These are phyloP conservation scores for Cryptococcus sp. DNA, from an alignment of 1,284 basidiomycete species.

Conservation along the genomic window DNA sequence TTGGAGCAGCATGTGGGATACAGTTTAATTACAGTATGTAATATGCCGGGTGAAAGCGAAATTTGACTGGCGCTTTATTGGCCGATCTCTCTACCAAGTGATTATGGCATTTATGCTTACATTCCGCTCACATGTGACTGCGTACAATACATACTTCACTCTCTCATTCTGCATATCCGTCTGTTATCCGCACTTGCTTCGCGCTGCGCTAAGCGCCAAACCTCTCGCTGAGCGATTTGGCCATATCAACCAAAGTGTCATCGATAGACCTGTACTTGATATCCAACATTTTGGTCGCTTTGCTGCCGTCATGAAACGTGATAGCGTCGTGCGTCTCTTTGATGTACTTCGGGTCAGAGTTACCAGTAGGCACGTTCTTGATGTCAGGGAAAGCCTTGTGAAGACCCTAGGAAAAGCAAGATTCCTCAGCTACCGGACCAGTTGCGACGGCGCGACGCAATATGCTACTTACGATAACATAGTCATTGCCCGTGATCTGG, in stretches of 20 bases:
- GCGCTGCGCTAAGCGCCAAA: constrained; percentile 11
- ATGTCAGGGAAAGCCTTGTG: constrained; percentile 35
- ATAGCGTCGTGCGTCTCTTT: constrained; percentile 20
- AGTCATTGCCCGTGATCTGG: constrained; percentile 40
- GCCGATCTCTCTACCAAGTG: too few relatives aligned
- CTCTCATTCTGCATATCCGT: too few relatives aligned
- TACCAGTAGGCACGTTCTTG: constrained; percentile 40
- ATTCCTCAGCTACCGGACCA: too few relatives aligned
- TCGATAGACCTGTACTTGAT: constrained; percentile 41
- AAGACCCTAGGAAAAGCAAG: constrained; percentile 17
- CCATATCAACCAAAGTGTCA: constrained; percentile 38
- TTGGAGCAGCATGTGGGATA: too few relatives aligned
- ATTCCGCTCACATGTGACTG: too few relatives aligned
- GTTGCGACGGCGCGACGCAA: too few relatives aligned
- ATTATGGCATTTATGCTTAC: too few relatives aligned
- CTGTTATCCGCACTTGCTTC: too few relatives aligned
- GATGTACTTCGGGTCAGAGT: constrained; percentile 1
- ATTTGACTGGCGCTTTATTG: too few relatives aligned
- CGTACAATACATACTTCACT: too few relatives aligned
- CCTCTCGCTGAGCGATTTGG: constrained; percentile 36
- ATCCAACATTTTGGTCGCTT: constrained; percentile 40
- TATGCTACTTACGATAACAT: constrained; percentile 29
- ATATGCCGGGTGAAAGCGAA: too few relatives aligned
- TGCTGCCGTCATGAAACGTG: constrained; percentile 30
- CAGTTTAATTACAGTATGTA: too few relatives aligned